phyloP scores from a whole-genome alignment of 768 basidiomycete genomes.

The Termitomyces sp. region DNA sequence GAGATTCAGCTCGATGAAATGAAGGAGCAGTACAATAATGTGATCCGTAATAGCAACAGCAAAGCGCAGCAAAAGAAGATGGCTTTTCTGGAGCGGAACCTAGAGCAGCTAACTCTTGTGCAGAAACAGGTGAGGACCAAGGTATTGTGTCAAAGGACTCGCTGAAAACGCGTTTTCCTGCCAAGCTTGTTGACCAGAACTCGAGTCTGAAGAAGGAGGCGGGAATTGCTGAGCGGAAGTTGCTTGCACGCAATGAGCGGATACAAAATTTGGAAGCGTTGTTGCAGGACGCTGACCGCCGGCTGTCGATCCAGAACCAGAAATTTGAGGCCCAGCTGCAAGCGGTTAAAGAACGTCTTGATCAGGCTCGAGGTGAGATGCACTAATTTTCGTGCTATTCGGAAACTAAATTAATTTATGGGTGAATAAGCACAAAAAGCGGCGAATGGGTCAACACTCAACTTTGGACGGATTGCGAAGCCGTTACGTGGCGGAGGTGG shows the following conservation, averaged over 20 bases:
- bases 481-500: conserved; percentile 94
- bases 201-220: conserved; percentile 96
- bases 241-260: conserved; percentile 93
- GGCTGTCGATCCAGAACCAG: conserved; percentile 88
- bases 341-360: conserved; percentile 85
- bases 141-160: neutral
- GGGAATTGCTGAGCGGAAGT: conserved; percentile 92
- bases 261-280: conserved; percentile 95
- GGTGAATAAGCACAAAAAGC: conserved; percentile 69
- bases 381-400: conserved; percentile 8
- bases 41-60: conserved; percentile 96
- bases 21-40: conserved; percentile 98
- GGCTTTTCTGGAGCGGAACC: conserved; percentile 94
- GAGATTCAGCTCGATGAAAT: conserved; percentile 99
- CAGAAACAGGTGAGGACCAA: conserved; percentile 81
- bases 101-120: conserved; percentile 90
- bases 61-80: conserved; percentile 99
- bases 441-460: conserved; percentile 62
- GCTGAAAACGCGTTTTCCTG: conserved; percentile 2
- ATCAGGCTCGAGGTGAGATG: conserved; percentile 79
- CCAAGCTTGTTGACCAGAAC: conserved; percentile 96
- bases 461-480: conserved; percentile 94
- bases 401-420: conserved; percentile 6
- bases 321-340: conserved; percentile 94
- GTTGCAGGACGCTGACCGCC: conserved; percentile 89